Evolutionary conservation across 352 stramenopile genomes (phyloP).

Genomic region (Pythium utonaiense): DNA sequence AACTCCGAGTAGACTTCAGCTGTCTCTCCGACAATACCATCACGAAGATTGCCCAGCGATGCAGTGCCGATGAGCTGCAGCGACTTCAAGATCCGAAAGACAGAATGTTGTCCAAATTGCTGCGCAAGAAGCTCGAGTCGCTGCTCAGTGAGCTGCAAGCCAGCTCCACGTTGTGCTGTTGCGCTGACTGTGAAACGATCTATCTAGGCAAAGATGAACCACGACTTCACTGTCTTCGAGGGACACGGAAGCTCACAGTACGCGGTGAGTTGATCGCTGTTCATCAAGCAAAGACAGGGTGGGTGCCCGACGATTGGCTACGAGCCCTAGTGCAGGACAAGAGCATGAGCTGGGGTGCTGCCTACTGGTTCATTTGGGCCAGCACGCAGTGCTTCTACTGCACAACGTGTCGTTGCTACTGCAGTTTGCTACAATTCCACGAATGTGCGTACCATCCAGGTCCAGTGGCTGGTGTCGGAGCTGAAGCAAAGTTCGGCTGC

Average conservation of each 20-base stretch:
- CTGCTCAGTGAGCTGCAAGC: constrained; percentile 36
- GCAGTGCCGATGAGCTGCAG: constrained; percentile 56
- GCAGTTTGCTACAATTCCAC: constrained; percentile 36
- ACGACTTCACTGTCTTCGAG: constrained; percentile 32
- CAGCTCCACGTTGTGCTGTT: constrained; percentile 30
- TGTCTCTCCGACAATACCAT: constrained; percentile 81
- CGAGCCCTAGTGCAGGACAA: constrained; percentile 35
- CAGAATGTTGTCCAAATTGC: constrained; percentile 84
- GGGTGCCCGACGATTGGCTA: constrained; percentile 46
- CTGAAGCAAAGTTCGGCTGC: constrained; percentile 48
- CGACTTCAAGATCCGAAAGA: constrained; percentile 77
- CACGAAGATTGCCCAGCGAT: constrained; percentile 61
- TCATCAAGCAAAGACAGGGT: constrained; percentile 39
- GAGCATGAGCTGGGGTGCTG: constrained; percentile 48
- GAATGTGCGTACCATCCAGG: constrained; percentile 51
- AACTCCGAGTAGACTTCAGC: constrained; percentile 81
- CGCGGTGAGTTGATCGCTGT: constrained; percentile 47
- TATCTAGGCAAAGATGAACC: constrained; percentile 30
- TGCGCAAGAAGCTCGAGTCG: constrained; percentile 77
- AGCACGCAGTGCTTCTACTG: constrained; percentile 58
- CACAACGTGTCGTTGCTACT: constrained; percentile 36
- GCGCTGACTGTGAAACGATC: constrained; percentile 40
- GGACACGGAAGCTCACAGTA: constrained; percentile 35
- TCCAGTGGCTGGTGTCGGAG: constrained; percentile 30
- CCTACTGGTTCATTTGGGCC: constrained; percentile 86